Percentiles rank a stretch among this genome's conserved stretches.
Conservation (phyloP, 352 stramenopile species). For the Poterioochromonas sp. region DNA sequence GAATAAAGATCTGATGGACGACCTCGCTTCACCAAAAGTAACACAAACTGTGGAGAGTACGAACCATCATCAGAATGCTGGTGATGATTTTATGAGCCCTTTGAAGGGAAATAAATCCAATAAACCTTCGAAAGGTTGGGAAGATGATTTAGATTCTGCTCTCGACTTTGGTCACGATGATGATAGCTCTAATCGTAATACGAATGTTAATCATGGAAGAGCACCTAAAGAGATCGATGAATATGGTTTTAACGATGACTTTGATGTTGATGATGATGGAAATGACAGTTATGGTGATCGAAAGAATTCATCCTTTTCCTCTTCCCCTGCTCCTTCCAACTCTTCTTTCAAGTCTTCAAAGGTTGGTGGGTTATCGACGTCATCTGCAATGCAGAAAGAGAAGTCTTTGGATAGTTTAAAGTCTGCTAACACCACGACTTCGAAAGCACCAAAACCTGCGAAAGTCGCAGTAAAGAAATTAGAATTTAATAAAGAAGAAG, state of each 20-base stretch:
- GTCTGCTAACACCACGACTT: neutral
- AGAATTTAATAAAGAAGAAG: neutral
- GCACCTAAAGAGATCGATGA: neutral
- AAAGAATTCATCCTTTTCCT: neutral
- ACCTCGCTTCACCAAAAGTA: too few relatives aligned
- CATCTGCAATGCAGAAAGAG: neutral
- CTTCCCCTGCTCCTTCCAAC: neutral
- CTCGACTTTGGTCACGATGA: neutral
- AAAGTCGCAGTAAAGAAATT: conserved; percentile 18
- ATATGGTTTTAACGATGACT: neutral
- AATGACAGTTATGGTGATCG: neutral
- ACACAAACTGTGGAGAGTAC: too few relatives aligned
- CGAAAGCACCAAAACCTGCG: neutral
- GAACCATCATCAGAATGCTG: neutral
- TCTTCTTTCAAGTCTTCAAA: neutral
- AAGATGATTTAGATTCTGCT: neutral
- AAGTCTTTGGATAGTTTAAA: neutral
- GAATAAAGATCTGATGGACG: too few relatives aligned
- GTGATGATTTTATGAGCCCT: neutral
- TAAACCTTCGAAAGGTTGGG: neutral
- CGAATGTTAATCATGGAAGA: neutral
- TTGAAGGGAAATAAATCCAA: neutral
- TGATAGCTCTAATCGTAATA: neutral
- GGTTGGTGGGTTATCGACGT: neutral
- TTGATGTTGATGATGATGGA: neutral